Base-by-base conservation (phyloP, 176 grass and related monocot genomes). In the Cenchrus fungigraminus region DNA sequence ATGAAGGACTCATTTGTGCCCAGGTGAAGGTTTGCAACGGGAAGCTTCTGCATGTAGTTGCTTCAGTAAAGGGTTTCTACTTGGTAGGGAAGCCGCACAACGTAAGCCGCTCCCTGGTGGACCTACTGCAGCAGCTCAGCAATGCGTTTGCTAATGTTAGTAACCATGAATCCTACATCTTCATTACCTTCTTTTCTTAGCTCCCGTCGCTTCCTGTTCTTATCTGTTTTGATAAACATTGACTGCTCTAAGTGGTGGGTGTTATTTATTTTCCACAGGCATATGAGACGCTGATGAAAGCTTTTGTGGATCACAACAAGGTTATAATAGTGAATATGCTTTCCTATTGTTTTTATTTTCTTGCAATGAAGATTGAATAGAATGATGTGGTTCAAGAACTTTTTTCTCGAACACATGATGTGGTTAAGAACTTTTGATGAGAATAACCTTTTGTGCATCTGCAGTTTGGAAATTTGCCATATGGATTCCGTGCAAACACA, bases 1-100 rank as follows among this genome's bases (percentile, higher is more conserved):
- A 44, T 74, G 50, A 51, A 57, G 1, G 14, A 81, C 7, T 79
- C 31, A 28, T 45, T 6, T 87, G 75, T 84, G 61, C 50, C 28
- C 90, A 99, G 97, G 97, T 99, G 31, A 99, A 97, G 81, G 94
- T 97, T 73, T 99, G 90, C 84, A 99, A 99, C 55, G 97, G 97
- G 71, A 99, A 97, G 90, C 79, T 97, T 73, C 83, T 94, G 66
- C 89, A 94, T 47, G 37, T 96, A 40, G 71, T 88, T 85, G 88
- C 97, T 44, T 99, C 97, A 9, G 79, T 83, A 31, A 94, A 94
- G 88, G 97, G 97, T 15, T 99, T 99, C 92, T 97, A 96, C 53
- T 80, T 76, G 73, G 75, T 74, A 74, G 97, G 88, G 76, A 99
- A 97, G 61, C 90, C 86, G 1, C 79, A 89, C 22, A 88, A 87